Conservation (phyloP, 1,139 yeast species). For the Saccharomyces hybrid region DNA sequence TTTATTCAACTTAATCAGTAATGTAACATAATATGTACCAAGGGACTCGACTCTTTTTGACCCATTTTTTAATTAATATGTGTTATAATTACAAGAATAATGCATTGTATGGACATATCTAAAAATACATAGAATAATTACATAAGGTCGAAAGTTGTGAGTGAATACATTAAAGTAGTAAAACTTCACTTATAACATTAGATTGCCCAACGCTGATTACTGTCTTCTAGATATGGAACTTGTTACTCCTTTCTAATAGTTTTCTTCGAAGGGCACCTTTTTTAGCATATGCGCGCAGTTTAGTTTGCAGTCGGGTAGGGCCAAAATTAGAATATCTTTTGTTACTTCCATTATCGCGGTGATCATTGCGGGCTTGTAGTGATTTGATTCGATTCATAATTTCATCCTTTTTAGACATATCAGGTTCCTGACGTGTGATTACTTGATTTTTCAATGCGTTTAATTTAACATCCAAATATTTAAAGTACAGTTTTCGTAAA, state of each 20-base stretch:
- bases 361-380: neutral
- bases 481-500: conserved; percentile 13
- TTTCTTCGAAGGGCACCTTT: conserved; percentile 19
- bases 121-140: neutral
- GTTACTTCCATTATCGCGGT: neutral
- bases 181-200: neutral
- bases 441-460: conserved; percentile 17
- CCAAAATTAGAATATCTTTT: conserved; percentile 6
- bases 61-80: neutral
- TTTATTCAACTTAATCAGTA: neutral
- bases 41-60: neutral
- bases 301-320: conserved; percentile 26
- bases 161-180: neutral
- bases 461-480: conserved; percentile 18
- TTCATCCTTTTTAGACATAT: conserved; percentile 5
- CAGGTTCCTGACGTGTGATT: conserved; percentile 7
- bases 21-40: neutral
- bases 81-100: neutral
- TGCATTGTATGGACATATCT: neutral
- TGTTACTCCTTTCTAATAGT: neutral
- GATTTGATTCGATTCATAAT: conserved; percentile 7
- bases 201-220: neutral
- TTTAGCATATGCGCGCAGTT: conserved; percentile 34
- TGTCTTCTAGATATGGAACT: neutral
- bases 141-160: neutral